Conservation (phyloP, 495 filamentous ascomycete species). For the Endocarpon pusillum region DNA sequence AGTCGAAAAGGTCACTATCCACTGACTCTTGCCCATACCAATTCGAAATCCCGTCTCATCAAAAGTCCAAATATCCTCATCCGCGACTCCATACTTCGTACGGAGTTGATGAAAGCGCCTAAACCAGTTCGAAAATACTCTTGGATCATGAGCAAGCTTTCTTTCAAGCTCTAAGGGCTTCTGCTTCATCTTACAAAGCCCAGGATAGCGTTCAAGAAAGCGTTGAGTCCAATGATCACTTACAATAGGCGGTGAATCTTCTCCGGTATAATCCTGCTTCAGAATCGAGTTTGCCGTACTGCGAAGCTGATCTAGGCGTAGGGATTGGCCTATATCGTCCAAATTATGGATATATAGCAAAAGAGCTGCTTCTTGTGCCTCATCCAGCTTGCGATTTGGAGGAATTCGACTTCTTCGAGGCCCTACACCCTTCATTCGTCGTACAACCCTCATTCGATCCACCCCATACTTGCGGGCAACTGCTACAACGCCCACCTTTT, state of each 20-base stretch:
- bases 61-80: constrained; percentile 11
- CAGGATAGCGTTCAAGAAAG: constrained; percentile 9
- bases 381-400: background rate
- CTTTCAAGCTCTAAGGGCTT: too few species aligned
- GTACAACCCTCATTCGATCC: too few species aligned
- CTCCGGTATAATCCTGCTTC: too few species aligned
- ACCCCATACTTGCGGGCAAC: too few species aligned
- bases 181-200: constrained; percentile 8
- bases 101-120: background rate
- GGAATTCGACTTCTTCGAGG: background rate
- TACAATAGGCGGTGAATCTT: too few species aligned
- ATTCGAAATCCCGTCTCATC: constrained; percentile 13
- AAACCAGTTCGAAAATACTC: constrained; percentile 9
- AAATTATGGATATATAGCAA: constrained; percentile 1
- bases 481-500: too few species aligned
- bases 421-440: too few species aligned
- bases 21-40: constrained; percentile 10
- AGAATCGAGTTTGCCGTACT: constrained; percentile 1
- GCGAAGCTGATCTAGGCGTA: background rate
- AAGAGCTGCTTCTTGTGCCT: background rate
- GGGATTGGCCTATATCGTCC: background rate
- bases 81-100: constrained; percentile 3
- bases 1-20: constrained; percentile 9
- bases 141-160: too few species aligned
- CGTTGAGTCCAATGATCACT: constrained; percentile 5